A percentile compares a stretch with the other conserved stretches of the same genome.
Conservation (phyloP, 495 filamentous ascomycete species). For the Xylaria flabelliformis region DNA sequence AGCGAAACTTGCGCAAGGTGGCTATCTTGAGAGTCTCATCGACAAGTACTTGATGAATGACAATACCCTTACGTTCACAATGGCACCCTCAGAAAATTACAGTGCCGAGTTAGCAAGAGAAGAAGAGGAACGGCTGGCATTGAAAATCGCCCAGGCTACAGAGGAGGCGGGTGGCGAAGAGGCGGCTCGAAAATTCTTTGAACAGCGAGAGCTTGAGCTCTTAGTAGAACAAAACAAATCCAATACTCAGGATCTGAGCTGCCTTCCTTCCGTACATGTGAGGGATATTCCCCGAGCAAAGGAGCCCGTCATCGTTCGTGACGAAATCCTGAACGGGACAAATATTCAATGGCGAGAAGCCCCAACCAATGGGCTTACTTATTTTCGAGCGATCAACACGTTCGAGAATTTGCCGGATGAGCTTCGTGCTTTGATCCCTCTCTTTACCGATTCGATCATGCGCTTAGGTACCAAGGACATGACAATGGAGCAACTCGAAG, state of each 20-base stretch:
- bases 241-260: constrained; percentile 81
- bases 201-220: constrained; percentile 78
- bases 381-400: constrained; percentile 86
- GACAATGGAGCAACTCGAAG: constrained; percentile 94
- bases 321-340: constrained; percentile 68
- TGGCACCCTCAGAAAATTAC: constrained; percentile 82
- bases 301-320: constrained; percentile 70
- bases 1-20: constrained; percentile 67
- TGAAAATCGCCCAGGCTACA: constrained; percentile 72
- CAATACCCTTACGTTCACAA: constrained; percentile 88
- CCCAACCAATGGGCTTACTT: constrained; percentile 93
- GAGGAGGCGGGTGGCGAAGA: constrained; percentile 71
- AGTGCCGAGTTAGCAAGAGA: constrained; percentile 75
- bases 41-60: constrained; percentile 91
- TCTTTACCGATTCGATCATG: constrained; percentile 93
- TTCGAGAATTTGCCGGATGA: constrained; percentile 84
- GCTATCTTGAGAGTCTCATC: constrained; percentile 83
- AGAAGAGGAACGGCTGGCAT: constrained; percentile 71
- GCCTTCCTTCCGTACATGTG: constrained; percentile 84
- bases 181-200: constrained; percentile 71
- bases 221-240: constrained; percentile 82
- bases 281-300: constrained; percentile 84
- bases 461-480: constrained; percentile 84
- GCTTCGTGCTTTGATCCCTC: constrained; percentile 80
- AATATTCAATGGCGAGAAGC: constrained; percentile 90